These are phyloP conservation scores for Lactifluus rugatus DNA, from an alignment of 768 basidiomycete species.

Conservation along the genomic window DNA sequence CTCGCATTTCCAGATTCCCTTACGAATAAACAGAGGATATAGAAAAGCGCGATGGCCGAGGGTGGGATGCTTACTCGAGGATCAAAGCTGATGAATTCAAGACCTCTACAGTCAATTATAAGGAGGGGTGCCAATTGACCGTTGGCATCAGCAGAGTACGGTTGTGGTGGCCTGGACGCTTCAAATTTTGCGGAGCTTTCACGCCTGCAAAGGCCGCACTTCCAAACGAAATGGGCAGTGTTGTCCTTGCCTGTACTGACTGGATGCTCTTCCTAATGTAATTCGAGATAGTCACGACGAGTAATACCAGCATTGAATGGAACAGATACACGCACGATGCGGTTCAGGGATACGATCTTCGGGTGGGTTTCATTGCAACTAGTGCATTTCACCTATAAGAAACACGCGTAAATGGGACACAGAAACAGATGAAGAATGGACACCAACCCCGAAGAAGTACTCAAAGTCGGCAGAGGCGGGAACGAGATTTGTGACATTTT, in stretches of 20 bases:
- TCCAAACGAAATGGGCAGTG: slow-evolving; percentile 76
- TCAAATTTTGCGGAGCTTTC: slow-evolving; percentile 80
- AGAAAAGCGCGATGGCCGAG: background rate
- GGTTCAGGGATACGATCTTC: slow-evolving; percentile 63
- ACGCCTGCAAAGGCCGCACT: slow-evolving; percentile 65
- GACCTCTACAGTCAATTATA: slow-evolving; percentile 74
- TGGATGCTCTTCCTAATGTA: slow-evolving; percentile 51
- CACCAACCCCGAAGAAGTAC: slow-evolving; percentile 63
- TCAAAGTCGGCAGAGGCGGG: slow-evolving; percentile 65
- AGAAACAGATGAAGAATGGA: background rate
- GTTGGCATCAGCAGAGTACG: slow-evolving; percentile 53
- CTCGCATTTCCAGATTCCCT: slow-evolving; percentile 75
- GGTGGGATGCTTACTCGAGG: slow-evolving; percentile 40
- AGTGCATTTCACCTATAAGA: slow-evolving; percentile 59
- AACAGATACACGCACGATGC: slow-evolving; percentile 34
- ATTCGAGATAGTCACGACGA: background rate
- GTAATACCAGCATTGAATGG: too few species aligned
- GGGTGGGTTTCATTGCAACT: slow-evolving; percentile 72
- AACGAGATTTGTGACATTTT: slow-evolving; percentile 61
- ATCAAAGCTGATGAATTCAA: slow-evolving; percentile 75
- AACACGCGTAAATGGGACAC: slow-evolving; percentile 1
- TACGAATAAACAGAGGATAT: slow-evolving; percentile 1
- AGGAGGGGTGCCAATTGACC: slow-evolving; percentile 56
- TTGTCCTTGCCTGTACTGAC: slow-evolving; percentile 57
- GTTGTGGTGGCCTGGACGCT: slow-evolving; percentile 33